phyloP scores from a whole-genome alignment of 352 stramenopile species.

The Phytophthora pistaciae region DNA sequence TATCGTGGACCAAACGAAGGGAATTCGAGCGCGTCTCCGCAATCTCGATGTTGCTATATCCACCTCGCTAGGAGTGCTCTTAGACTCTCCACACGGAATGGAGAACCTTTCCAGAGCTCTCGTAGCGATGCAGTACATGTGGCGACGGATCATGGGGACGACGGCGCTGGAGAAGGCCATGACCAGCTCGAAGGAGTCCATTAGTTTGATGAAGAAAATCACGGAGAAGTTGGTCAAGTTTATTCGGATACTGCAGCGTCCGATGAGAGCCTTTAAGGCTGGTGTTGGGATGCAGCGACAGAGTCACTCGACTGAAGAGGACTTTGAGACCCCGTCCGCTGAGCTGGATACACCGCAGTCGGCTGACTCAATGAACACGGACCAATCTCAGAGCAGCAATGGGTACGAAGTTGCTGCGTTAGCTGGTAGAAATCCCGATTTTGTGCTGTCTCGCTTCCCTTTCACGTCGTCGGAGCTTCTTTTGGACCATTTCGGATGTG shows the following conservation, averaged over 20 bases:
- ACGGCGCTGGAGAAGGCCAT: constrained; percentile 39
- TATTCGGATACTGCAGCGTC: neutral
- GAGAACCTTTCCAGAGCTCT: constrained; percentile 41
- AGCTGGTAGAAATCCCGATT: neutral
- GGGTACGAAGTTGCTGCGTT: neutral
- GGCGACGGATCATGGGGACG: constrained; percentile 41
- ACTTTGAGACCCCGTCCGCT: constrained; percentile 10
- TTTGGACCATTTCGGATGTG: constrained; percentile 26
- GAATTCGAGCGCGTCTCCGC: constrained; percentile 30
- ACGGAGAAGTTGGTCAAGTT: constrained; percentile 18
- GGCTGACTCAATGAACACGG: constrained; percentile 9
- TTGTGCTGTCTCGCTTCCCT: constrained; percentile 17
- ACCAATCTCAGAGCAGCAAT: constrained; percentile 8
- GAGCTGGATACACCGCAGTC: neutral
- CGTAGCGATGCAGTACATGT: constrained; percentile 55
- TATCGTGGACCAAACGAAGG: constrained; percentile 45
- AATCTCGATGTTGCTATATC: constrained; percentile 39
- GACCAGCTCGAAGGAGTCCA: constrained; percentile 22
- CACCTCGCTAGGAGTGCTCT: constrained; percentile 16
- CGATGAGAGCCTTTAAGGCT: constrained; percentile 1
- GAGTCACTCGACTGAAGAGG: neutral
- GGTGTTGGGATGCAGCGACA: neutral
- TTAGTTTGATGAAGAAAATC: constrained; percentile 24
- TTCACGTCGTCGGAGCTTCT: constrained; percentile 28
- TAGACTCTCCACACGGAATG: constrained; percentile 24